Conservation (phyloP, 805 yeast species). For the Maudiozyma saulgeensis region DNA sequence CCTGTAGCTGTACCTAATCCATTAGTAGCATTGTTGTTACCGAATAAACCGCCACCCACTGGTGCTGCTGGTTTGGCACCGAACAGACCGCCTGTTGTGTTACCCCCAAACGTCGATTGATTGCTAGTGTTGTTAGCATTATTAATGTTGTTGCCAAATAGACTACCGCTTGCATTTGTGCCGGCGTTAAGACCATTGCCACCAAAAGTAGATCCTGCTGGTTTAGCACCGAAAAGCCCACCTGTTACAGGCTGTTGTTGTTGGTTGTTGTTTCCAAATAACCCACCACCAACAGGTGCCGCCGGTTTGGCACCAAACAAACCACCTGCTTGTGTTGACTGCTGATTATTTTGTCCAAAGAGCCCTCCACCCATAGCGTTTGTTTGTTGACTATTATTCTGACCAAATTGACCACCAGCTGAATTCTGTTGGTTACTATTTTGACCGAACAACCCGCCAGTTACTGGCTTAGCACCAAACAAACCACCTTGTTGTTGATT, state of each 20-base stretch:
- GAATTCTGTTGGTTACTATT: not conserved
- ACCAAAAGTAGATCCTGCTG: constrained; percentile 16
- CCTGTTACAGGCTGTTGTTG: constrained; percentile 6
- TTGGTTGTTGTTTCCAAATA: constrained; percentile 2
- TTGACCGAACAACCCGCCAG: not conserved
- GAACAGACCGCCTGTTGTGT: constrained; percentile 2
- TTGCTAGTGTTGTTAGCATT: not conserved
- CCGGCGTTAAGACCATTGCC: constrained; percentile 2
- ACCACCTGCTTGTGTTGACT: not conserved
- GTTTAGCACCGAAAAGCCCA: constrained; percentile 9
- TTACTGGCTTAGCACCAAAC: constrained; percentile 10
- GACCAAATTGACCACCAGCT: constrained; percentile 16
- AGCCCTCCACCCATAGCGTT: constrained; percentile 10
- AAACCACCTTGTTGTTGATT: constrained; percentile 7
- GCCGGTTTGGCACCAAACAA: constrained; percentile 31
- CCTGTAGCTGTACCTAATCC: not conserved
- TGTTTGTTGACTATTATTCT: constrained; percentile 3
- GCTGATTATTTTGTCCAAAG: constrained; percentile 15
- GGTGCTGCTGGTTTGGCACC: constrained; percentile 31
- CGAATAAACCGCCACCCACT: constrained; percentile 27
- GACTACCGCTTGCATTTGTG: constrained; percentile 4
- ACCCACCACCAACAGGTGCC: constrained; percentile 4
- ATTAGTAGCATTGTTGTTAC: constrained; percentile 13
- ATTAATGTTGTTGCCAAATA: constrained; percentile 9
- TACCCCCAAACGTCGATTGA: not conserved